Base-by-base conservation (phyloP, 2,329 filamentous ascomycete genomes). In the Fusarium sp. region DNA sequence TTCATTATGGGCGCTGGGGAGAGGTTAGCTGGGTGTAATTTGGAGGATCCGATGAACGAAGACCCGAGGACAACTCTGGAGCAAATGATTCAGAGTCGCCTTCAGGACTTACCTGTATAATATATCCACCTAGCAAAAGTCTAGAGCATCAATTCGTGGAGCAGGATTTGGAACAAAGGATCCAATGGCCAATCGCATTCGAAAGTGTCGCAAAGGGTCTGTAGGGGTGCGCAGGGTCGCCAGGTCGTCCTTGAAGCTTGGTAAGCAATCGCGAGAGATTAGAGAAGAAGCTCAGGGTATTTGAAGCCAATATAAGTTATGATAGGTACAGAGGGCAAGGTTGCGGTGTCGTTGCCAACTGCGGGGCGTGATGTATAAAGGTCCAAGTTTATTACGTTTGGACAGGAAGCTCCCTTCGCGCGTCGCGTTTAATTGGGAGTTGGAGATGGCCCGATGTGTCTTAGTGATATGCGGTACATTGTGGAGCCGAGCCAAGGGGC, bases 361-460 rank as follows among this genome's bases (percentile, higher is more conserved):
- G 67, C 38, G 67, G 67, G 67, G 66, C 58, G 54, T 41, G 53
- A 44, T 54, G 47, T 58, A 51, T 48, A 65, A 70, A 70, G 66
- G 59, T 69, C 39, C 42, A 69, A 69, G 64, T 65, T 63, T 22
- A 47, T n/a, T n/a, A n/a, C n/a, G n/a, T n/a, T n/a, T 18, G 24
- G 41, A n/a, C n/a, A n/a, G n/a, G n/a, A 60, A 70, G 67, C 59
- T 70, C 45, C 20, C 45, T 41, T 48, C 28, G 45, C 67, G 67
- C 59, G 67, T 70, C 67, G 66, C 66, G 66, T 63, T 24, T 61
- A 64, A 56, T 58, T 65, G 45, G 47, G 35, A 45, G 28, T 20
- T 55, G 53, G 51, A 31, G 14, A 33, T 53, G 31, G 24, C 50
- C 50, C 50, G 24, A 47, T 47, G 42, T 39, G 62, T 69, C 41